Evolutionary conservation across 495 filamentous ascomycete species (phyloP).

Genomic region (Penicillium lividum): DNA sequence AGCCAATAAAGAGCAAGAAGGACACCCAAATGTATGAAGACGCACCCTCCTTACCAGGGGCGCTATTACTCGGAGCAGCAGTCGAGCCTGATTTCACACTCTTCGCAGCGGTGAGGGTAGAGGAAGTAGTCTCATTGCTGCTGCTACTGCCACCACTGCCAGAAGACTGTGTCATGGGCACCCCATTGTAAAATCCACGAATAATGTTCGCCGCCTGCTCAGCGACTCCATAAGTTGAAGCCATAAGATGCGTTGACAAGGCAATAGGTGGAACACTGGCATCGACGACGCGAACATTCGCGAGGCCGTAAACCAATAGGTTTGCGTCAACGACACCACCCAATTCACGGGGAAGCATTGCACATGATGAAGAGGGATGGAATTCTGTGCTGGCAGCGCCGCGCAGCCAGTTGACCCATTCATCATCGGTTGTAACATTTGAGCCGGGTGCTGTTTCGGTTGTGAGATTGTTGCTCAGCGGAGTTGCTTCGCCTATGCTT

Average conservation of each 20-base stretch:
- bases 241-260: constrained; percentile 51
- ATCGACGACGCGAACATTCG: constrained; percentile 54
- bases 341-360: constrained; percentile 48
- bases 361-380: constrained; percentile 52
- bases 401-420: constrained; percentile 30
- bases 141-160: background rate
- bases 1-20: background rate
- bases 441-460: constrained; percentile 28
- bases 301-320: constrained; percentile 49
- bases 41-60: background rate
- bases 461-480: constrained; percentile 26
- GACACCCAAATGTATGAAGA: background rate
- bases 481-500: constrained; percentile 25
- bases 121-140: background rate
- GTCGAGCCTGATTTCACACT: background rate
- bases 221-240: constrained; percentile 51
- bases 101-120: background rate
- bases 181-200: constrained; percentile 10
- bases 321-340: constrained; percentile 53
- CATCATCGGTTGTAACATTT: constrained; percentile 23
- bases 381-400: constrained; percentile 35
- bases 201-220: constrained; percentile 40
- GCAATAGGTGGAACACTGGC: constrained; percentile 48
- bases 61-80: background rate
- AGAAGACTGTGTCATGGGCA: constrained; percentile 1